These are phyloP conservation scores for Magnolia sinica DNA, from an alignment of 164 flowering plant genomes.

Conservation along the genomic window DNA sequence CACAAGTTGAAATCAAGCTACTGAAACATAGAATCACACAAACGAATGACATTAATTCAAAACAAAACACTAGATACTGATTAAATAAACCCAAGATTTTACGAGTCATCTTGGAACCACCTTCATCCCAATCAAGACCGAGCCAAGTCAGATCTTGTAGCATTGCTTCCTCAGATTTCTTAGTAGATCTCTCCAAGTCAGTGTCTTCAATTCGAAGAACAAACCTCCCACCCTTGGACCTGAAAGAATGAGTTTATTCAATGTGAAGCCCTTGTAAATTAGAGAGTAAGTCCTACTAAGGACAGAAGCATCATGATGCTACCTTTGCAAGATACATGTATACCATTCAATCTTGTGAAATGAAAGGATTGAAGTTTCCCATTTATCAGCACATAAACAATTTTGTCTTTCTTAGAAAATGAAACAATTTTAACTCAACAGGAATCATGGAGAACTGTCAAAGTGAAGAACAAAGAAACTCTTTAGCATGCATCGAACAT, in stretches of 20 bases:
- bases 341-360: neutral
- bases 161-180: constrained; percentile 83
- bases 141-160: constrained; percentile 85
- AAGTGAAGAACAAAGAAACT: neutral
- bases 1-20: neutral
- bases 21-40: constrained; percentile 1
- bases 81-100: too few relatives aligned
- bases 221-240: constrained; percentile 92
- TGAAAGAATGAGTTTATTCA: constrained; percentile 16
- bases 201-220: constrained; percentile 91
- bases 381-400: too few relatives aligned
- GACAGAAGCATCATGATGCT: neutral
- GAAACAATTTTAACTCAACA: neutral
- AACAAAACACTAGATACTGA: too few relatives aligned
- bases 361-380: neutral
- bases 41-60: too few relatives aligned
- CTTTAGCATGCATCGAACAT: too few relatives aligned
- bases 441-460: neutral
- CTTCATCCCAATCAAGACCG: constrained; percentile 97
- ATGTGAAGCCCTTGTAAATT: neutral
- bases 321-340: neutral
- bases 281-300: neutral
- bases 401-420: neutral
- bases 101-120: constrained; percentile 23
- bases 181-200: constrained; percentile 88